Base-by-base conservation (phyloP, 805 yeast species). In the Pichia phayaonensis region DNA sequence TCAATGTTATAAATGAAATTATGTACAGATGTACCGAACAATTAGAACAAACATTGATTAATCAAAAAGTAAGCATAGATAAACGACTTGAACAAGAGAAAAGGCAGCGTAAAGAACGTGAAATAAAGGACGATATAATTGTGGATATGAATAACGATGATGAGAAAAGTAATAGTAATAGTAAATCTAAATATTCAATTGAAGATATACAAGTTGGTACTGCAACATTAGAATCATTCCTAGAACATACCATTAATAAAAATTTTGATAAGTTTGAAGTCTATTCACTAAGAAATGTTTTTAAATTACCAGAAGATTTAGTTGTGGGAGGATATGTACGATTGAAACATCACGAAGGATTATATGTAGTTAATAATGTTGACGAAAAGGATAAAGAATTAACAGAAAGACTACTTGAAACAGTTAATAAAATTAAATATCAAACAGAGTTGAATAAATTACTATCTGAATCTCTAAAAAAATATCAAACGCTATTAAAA, bases 191-290 rank as follows among this genome's bases (percentile, higher is more conserved):
- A 13, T 59, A 55, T 49, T 53, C 60, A 1, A 54, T 57, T 8
- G 57, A 62, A 29, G 95, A 86, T 54, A 80, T 89, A 2, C 79
- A 77, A 54, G 59, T 76, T n/a, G 96, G 97, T 0, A 82, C 92
- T 0, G 94, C 89, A 0, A 81, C 84, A 61, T 67, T 90, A 41
- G 96, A 90, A 59, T 80, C 90, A 0, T 64, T 86, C 23, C 60
- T 90, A 49, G 96, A 86, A 60, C 77, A 80, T 53, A 75, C 83
- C 0, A 84, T 90, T 12, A 96, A 90, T 66, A 75, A 75, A 57
- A 86, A 86, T 62, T 90, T 88, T 63, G 97, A 90, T 64, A 84
- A 84, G 63, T 81, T 87, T 59, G 97, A 90, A 67, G 69, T 89
- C 34, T 90, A 90, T 65, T 77, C 86, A 2, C 68, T 88, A 46